Evolutionary conservation across 1,284 basidiomycete species (phyloP), one percentile per base, ranked within the genome.

Genomic region (Pisolithus thermaeus): DNA sequence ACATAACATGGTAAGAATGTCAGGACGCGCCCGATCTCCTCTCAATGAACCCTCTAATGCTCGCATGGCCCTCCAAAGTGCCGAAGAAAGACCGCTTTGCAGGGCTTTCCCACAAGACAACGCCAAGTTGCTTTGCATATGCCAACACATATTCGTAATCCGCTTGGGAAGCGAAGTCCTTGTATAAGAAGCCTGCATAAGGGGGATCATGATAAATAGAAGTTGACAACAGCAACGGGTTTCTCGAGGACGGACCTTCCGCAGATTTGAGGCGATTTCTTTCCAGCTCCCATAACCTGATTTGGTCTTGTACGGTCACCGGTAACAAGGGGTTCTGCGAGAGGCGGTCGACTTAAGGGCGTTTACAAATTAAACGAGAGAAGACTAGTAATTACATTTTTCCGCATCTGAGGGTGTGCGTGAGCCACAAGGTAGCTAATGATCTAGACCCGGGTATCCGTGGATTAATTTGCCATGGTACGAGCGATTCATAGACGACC

Each of bases 351-450:
- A 52, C 25, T 55, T 38, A 12, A 50, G 18, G 40, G 45, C 39
- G 50, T 45, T 50, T 18, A 45, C 52, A 18, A 30, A 43, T 28
- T 27, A 28, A 12, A 22, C 18, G 18, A 20, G 23, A 12, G 32
- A 12, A 41, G 18, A 18, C 39, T 12, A 22, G 14, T 11, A 70
- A 79, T 66, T 62, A 90, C 92, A 69, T 94, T 92, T 70, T 88
- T 92, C 63, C 90, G 84, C 96, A 99, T 99, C 71, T 99, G 96
- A 32, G 93, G 90, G 69, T 99, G 97, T 2, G 96, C 96, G 70
- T 99, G 95, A 46, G 90, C 89, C 22, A 87, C 82, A 42, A 99
- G 78, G 68, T 99, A 99, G 62, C 88, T 88, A 65, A 99, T 96
- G 65, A 99, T 97, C 91, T 96, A 58, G 44, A 51, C 50, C 47